These are phyloP conservation scores for Kwoniella shandongensis DNA, from an alignment of 768 basidiomycete genomes.

Conservation along the genomic window DNA sequence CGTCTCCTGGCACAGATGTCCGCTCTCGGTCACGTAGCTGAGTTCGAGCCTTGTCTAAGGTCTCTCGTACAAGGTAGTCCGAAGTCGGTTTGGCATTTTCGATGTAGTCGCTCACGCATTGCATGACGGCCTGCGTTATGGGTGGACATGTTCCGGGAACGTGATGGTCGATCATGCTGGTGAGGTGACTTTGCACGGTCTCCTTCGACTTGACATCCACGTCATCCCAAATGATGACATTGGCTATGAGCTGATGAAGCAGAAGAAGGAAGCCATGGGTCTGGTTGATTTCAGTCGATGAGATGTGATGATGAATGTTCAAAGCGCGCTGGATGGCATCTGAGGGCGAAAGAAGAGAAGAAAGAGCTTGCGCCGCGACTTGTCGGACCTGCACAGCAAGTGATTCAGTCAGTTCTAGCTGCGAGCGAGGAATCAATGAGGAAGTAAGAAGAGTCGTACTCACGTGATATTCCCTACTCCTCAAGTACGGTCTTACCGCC, in stretches of 20 bases:
- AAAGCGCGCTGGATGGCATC: constrained; percentile 15
- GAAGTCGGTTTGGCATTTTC: background rate
- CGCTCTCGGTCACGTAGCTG: background rate
- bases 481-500: constrained; percentile 28
- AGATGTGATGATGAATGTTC: background rate
- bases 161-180: background rate
- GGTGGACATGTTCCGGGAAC: constrained; percentile 9
- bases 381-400: constrained; percentile 37
- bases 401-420: no score
- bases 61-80: background rate
- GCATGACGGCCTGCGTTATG: constrained; percentile 11
- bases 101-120: constrained; percentile 5
- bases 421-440: background rate
- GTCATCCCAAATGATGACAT: constrained; percentile 14
- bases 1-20: constrained; percentile 1
- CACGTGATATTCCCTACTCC: constrained; percentile 39
- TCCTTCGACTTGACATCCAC: background rate
- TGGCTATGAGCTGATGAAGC: constrained; percentile 10
- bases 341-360: constrained; percentile 28
- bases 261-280: constrained; percentile 17
- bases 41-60: background rate
- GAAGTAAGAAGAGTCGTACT: no score
- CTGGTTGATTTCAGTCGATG: constrained; percentile 1
- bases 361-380: constrained; percentile 45
- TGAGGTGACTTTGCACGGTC: background rate